Percentiles rank a stretch among this genome's conserved stretches.
These are phyloP conservation scores for Penicillium sclerotiorum DNA, from an alignment of 2,329 filamentous ascomycete species.

Conservation along the genomic window DNA sequence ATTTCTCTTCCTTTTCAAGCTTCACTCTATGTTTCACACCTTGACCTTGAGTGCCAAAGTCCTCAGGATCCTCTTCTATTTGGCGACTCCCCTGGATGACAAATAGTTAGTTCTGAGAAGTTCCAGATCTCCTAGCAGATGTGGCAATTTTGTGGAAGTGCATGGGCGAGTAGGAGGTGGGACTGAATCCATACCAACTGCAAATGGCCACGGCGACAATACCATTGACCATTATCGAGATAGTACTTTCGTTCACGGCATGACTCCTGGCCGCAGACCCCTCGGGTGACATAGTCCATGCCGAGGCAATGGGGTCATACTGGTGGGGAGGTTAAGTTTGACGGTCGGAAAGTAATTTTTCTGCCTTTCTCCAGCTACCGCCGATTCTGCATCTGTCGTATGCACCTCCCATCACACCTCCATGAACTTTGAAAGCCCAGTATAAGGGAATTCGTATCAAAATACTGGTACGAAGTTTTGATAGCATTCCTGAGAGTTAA, in stretches of 20 bases:
- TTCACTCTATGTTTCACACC: constrained; percentile 57
- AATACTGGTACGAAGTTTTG: too few relatives aligned
- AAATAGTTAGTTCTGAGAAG: too few relatives aligned
- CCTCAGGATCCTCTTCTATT: constrained; percentile 66
- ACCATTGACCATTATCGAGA: constrained; percentile 73
- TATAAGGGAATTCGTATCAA: too few relatives aligned
- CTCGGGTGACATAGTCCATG: constrained; percentile 50
- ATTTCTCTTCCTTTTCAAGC: constrained; percentile 57
- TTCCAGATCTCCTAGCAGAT: background rate
- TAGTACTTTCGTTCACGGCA: constrained; percentile 75
- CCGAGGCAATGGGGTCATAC: constrained; percentile 34
- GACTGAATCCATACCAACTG: constrained; percentile 62
- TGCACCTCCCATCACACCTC: too few relatives aligned
- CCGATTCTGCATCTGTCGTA: constrained; percentile 13
- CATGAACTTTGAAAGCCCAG: too few relatives aligned
- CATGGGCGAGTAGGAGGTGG: background rate
- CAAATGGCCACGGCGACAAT: constrained; percentile 78
- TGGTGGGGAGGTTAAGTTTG: constrained; percentile 17
- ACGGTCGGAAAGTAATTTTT: constrained; percentile 23
- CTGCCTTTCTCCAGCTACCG: constrained; percentile 26
- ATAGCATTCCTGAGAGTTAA: too few relatives aligned
- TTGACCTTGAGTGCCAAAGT: constrained; percentile 65
- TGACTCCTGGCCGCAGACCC: constrained; percentile 59
- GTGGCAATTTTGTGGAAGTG: constrained; percentile 12
- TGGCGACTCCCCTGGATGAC: too few relatives aligned